Evolutionary conservation across 2,329 filamentous ascomycete species (phyloP), one percentile per base, ranked within the genome.

Genomic region (Drechslera avenae): DNA sequence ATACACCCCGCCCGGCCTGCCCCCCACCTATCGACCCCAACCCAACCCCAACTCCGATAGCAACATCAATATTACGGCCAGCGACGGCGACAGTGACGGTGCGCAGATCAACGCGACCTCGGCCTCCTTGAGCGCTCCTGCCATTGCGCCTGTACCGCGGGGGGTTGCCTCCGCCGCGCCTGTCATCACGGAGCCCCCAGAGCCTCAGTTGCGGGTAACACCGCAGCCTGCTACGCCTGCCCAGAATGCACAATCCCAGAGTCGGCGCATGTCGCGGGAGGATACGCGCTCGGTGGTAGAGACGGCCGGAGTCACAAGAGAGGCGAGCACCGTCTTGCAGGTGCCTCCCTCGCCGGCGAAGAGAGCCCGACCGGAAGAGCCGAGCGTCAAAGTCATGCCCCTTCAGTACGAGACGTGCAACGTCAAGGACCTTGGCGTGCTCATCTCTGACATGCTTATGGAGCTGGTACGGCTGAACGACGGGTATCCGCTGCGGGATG

Each of bases 391-490:
- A 66, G 61, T 81, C 50, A 81, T 94, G 68, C 89, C 94, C 1
- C 74, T 82, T 52, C 81, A 82, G 64, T 99, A 99, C 73, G 91
- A 96, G 73, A 78, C 86, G 9, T 96, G 90, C 71, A 81, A 88
- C 32, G 84, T 90, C 7, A 89, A 91, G 66, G 92, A 97, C 70
- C 84, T 99, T 69, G 94, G 96, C 21, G 81, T 93, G 34, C 78
- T 99, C 54, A 94, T 99, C 60, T 86, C 92, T 37, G 90, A 95
- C 68, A 97, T 99, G 94, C 82, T 99, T 39, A 87, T 92, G 74
- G 94, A 99, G 75, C 79, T 99, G 39, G 96, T 99, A 61, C 86
- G 90, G 55, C 90, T 93, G 57, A 99, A 99, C 67, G 94, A 99
- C 72, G 83, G 83, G 40, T 85, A 94, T 57, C 92, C 93, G 39